phyloP scores from a whole-genome alignment of 2,329 filamentous ascomycete genomes.

The Fusarium sambucinum region DNA sequence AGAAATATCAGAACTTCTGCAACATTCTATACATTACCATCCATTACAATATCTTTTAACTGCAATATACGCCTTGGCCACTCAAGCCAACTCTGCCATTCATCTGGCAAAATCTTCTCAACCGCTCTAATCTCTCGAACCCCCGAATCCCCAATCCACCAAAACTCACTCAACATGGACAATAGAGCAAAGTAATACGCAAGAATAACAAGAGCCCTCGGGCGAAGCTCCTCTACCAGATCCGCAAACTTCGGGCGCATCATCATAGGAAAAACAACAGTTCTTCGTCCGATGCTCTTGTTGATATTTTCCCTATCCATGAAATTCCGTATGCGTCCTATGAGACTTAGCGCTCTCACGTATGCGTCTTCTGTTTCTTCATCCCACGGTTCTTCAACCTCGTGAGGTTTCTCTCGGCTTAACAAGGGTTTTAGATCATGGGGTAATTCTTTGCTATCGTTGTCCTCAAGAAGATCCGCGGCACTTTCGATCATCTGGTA shows the following conservation, averaged over 20 bases:
- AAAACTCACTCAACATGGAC: slow-evolving; percentile 1
- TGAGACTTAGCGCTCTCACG: not conserved
- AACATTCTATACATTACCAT: too few relatives aligned
- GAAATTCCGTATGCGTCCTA: not conserved
- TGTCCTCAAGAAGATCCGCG: not conserved
- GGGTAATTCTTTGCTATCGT: not conserved
- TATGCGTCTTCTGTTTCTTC: slow-evolving; percentile 6
- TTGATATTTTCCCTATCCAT: not conserved
- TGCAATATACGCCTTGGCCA: slow-evolving; percentile 5
- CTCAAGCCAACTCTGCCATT: slow-evolving; percentile 8
- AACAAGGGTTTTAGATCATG: not conserved
- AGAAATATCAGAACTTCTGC: not conserved
- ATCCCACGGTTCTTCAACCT: not conserved
- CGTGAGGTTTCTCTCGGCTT: not conserved
- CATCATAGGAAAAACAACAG: slow-evolving; percentile 2
- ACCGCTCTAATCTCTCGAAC: slow-evolving; percentile 1
- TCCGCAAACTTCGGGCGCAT: slow-evolving; percentile 4
- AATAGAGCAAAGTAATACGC: slow-evolving; percentile 10
- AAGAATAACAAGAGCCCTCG: slow-evolving; percentile 8
- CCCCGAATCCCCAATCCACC: slow-evolving; percentile 12
- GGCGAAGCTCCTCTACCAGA: slow-evolving; percentile 9
- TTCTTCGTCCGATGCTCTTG: slow-evolving; percentile 2
- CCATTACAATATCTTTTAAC: not conserved
- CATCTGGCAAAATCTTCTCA: not conserved
- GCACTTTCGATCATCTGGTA: slow-evolving; percentile 8